Percentiles rank a stretch among this genome's conserved stretches.
These are phyloP conservation scores for Poterioochromonas sp. DNA, from an alignment of 352 stramenopile species.

Conservation along the genomic window DNA sequence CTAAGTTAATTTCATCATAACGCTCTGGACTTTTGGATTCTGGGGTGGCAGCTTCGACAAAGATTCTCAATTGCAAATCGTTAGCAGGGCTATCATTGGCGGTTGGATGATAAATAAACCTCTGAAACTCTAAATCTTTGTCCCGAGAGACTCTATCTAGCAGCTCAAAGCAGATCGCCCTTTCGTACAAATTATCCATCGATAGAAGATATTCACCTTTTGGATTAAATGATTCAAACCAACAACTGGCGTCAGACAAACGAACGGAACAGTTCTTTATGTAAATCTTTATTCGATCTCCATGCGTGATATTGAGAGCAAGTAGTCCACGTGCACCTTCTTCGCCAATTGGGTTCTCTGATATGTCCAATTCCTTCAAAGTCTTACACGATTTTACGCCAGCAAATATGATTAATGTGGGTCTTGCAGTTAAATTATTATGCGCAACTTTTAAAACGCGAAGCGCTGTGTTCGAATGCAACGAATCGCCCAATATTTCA, in stretches of 20 bases:
- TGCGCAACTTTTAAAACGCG: background rate
- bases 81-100: no score
- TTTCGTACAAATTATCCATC: background rate
- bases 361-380: background rate
- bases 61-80: no score
- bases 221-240: background rate
- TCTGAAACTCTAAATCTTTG: background rate
- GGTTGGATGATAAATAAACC: background rate
- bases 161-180: background rate
- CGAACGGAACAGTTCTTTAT: background rate
- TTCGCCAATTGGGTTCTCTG: conserved; percentile 18
- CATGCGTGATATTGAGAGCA: background rate
- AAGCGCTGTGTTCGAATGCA: conserved; percentile 39
- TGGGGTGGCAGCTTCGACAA: no score
- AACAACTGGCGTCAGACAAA: background rate
- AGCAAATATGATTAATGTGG: background rate
- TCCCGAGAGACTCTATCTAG: background rate
- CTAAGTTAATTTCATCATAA: background rate
- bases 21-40: background rate
- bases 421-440: conserved; percentile 27
- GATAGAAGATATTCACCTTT: background rate
- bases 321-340: background rate
- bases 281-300: background rate
- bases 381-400: background rate
- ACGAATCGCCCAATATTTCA: conserved; percentile 38